Percentiles rank a stretch among this genome's conserved stretches.
phyloP scores from a whole-genome alignment of 257 asterid genomes.

The Primulina huaijiensis region DNA sequence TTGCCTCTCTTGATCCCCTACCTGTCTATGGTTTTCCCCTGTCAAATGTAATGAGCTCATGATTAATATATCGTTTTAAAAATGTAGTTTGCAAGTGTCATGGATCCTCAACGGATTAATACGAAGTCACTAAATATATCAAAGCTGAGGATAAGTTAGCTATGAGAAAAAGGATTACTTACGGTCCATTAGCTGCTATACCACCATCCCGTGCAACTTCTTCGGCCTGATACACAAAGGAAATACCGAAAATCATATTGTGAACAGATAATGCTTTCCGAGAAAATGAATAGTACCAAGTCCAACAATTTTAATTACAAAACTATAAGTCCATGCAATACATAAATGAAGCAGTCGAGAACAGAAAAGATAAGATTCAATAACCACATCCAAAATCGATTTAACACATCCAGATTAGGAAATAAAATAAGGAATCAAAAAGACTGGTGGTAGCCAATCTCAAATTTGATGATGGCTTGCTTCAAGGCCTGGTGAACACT shows the following conservation, averaged over 20 bases:
- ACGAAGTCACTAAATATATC: background rate
- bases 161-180: slow-evolving; percentile 33
- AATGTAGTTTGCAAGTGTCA: background rate
- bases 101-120: background rate
- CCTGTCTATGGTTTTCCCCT: slow-evolving; percentile 94
- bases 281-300: background rate
- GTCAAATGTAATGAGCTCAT: slow-evolving; percentile 19
- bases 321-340: background rate
- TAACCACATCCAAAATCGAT: slow-evolving; percentile 12
- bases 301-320: slow-evolving; percentile 1
- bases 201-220: slow-evolving; percentile 91
- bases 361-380: background rate
- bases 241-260: too few species aligned
- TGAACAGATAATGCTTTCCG: too few species aligned
- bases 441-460: slow-evolving; percentile 10
- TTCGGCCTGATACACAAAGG: slow-evolving; percentile 84
- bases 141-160: background rate
- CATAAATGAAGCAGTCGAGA: slow-evolving; percentile 7
- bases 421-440: background rate
- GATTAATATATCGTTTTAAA: background rate
- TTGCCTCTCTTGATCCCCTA: slow-evolving; percentile 82
- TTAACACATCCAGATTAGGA: slow-evolving; percentile 6
- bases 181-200: slow-evolving; percentile 73
- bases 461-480: slow-evolving; percentile 5
- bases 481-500: background rate